Evolutionary conservation across 1,139 yeast genomes (phyloP).

Genomic region (Hyphopichia fennica): DNA sequence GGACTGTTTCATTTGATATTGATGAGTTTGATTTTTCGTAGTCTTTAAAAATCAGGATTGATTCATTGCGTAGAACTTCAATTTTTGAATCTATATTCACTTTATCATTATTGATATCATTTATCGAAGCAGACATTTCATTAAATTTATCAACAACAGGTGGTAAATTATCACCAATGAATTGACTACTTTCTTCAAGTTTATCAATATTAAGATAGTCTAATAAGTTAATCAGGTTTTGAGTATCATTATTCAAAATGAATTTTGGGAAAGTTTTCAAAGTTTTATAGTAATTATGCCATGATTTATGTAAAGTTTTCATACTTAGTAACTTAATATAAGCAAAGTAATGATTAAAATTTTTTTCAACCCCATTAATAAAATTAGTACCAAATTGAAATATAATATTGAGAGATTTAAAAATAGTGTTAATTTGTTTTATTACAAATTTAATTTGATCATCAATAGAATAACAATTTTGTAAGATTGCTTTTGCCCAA

Average conservation of each 20-base stretch:
- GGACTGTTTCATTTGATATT: not conserved
- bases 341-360: slow-evolving; percentile 49
- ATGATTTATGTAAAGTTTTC: slow-evolving; percentile 47
- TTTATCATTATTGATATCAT: slow-evolving; percentile 27
- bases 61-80: slow-evolving; percentile 34
- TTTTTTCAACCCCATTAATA: slow-evolving; percentile 50
- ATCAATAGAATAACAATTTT: slow-evolving; percentile 18
- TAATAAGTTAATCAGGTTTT: slow-evolving; percentile 15
- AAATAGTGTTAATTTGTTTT: slow-evolving; percentile 37
- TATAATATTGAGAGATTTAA: slow-evolving; percentile 55
- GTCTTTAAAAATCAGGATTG: slow-evolving; percentile 31
- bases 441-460: slow-evolving; percentile 20
- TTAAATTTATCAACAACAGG: slow-evolving; percentile 37
- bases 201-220: slow-evolving; percentile 27
- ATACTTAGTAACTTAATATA: slow-evolving; percentile 46
- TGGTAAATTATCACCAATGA: slow-evolving; percentile 29
- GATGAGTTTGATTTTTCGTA: slow-evolving; percentile 2
- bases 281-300: slow-evolving; percentile 46
- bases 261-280: slow-evolving; percentile 38
- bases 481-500: slow-evolving; percentile 28
- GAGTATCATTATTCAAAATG: slow-evolving; percentile 14
- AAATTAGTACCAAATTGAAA: slow-evolving; percentile 59
- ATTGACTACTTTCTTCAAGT: slow-evolving; percentile 22
- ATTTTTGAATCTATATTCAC: slow-evolving; percentile 30
- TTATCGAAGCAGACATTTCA: slow-evolving; percentile 32